Evolutionary conservation across 78 protist species (phyloP).

Genomic region (Dictyostelium purpureum): DNA sequence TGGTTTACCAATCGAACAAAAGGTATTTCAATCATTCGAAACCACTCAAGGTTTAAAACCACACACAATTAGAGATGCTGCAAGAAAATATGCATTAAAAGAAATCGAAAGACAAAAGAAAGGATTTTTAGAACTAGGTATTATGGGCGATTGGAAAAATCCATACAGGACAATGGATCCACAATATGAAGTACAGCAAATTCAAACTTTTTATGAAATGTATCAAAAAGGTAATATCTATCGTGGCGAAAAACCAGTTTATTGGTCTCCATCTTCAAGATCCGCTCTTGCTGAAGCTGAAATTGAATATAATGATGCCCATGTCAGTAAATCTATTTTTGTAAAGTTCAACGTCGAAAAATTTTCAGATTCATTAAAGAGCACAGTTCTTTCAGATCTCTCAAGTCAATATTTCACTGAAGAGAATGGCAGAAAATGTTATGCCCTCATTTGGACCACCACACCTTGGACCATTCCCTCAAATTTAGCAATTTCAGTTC

Average conservation of each 20-base stretch:
- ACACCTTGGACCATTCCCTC: slow-evolving; percentile 98
- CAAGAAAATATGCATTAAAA: slow-evolving; percentile 76
- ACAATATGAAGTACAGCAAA: slow-evolving; percentile 89
- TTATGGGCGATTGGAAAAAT: slow-evolving; percentile 91
- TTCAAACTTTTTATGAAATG: slow-evolving; percentile 87
- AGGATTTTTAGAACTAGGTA: slow-evolving; percentile 61
- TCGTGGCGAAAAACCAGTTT: slow-evolving; percentile 92
- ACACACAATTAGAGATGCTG: slow-evolving; percentile 61
- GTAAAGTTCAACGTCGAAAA: slow-evolving; percentile 63
- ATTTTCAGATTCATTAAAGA: neutral
- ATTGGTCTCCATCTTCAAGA: slow-evolving; percentile 94
- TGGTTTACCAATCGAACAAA: slow-evolving; percentile 97
- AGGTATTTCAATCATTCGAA: slow-evolving; percentile 80
- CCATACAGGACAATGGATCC: slow-evolving; percentile 88
- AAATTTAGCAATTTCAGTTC: slow-evolving; percentile 88
- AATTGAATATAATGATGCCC: slow-evolving; percentile 91
- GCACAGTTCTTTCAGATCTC: neutral
- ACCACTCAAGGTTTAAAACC: slow-evolving; percentile 30
- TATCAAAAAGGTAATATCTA: slow-evolving; percentile 84
- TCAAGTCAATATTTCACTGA: neutral
- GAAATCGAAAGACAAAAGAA: slow-evolving; percentile 62
- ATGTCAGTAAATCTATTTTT: slow-evolving; percentile 84
- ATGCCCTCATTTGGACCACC: slow-evolving; percentile 95
- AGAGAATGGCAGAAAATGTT: slow-evolving; percentile 4
- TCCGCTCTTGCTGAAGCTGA: slow-evolving; percentile 98